Percentiles rank a stretch among this genome's conserved stretches.
Conservation (phyloP, 148 eudicot species). For the Arctostaphylos glauca region DNA sequence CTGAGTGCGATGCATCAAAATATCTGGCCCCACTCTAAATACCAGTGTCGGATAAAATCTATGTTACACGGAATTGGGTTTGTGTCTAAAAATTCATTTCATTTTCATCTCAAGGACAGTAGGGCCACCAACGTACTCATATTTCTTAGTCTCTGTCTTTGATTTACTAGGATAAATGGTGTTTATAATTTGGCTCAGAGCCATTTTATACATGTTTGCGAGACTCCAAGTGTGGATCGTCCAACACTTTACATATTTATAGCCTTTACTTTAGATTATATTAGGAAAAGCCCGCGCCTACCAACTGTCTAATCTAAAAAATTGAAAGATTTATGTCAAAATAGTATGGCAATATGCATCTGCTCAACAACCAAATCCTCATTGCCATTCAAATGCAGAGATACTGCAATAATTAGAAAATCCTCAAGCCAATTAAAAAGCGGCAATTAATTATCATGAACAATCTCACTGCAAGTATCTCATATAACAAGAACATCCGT, state of each 20-base stretch:
- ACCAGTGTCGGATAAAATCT: background rate
- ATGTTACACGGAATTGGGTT: background rate
- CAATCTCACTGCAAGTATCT: background rate
- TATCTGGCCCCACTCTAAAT: background rate
- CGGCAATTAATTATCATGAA: background rate
- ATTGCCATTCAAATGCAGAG: background rate
- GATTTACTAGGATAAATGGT: background rate
- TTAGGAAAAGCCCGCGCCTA: too few relatives aligned
- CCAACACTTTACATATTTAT: background rate
- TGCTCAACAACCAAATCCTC: background rate
- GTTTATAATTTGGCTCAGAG: background rate
- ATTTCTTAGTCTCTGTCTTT: background rate
- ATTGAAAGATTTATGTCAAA: background rate
- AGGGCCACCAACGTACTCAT: background rate
- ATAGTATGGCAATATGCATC: background rate
- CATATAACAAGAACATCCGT: background rate
- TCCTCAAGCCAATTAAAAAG: background rate
- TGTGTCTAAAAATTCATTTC: background rate
- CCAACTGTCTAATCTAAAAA: background rate
- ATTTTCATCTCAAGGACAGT: background rate
- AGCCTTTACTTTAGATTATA: too few relatives aligned
- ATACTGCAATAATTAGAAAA: background rate
- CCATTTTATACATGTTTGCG: background rate
- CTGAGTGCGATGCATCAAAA: background rate
- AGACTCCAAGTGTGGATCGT: background rate